Percentiles rank a stretch among this genome's conserved stretches.
Evolutionary conservation across 2,329 filamentous ascomycete species (phyloP).

Genomic region (Hirsutella rhossiliensis): DNA sequence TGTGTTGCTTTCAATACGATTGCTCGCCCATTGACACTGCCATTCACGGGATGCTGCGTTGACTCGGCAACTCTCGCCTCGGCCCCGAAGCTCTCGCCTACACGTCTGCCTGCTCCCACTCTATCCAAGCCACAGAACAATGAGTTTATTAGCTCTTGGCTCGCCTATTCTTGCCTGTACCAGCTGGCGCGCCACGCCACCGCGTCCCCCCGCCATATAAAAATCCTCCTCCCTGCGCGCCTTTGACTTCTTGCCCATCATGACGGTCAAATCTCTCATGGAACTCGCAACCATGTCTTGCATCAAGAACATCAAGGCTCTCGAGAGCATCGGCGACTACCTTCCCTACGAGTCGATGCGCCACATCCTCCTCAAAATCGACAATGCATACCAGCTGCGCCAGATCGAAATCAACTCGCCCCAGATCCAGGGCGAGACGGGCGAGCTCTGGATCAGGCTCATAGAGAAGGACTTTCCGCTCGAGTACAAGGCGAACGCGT

Average conservation of each 20-base stretch:
- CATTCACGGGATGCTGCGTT: too few species aligned
- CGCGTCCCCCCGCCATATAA: not conserved
- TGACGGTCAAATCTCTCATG: constrained; percentile 36
- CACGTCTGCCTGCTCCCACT: too few species aligned
- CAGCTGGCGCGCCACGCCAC: too few species aligned
- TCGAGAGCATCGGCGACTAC: constrained; percentile 60
- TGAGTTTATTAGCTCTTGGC: too few species aligned
- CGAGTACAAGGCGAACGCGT: constrained; percentile 47
- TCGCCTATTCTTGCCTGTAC: too few species aligned
- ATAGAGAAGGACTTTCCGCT: constrained; percentile 67
- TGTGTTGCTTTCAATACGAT: too few species aligned
- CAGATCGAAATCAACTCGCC: constrained; percentile 64
- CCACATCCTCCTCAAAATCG: constrained; percentile 58
- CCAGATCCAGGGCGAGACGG: constrained; percentile 58
- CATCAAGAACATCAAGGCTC: constrained; percentile 38
- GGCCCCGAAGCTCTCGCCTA: too few species aligned
- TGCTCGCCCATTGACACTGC: too few species aligned
- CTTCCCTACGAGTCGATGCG: constrained; percentile 52
- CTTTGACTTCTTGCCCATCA: constrained; percentile 7
- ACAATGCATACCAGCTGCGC: constrained; percentile 62
- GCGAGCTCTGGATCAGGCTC: constrained; percentile 66
- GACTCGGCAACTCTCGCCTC: too few species aligned
- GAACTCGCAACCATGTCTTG: constrained; percentile 38
- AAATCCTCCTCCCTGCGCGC: not conserved
- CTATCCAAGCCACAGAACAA: too few species aligned